phyloP scores from a whole-genome alignment of 192 early-diverging fungal genomes.

The Allomyces macrogynus region DNA sequence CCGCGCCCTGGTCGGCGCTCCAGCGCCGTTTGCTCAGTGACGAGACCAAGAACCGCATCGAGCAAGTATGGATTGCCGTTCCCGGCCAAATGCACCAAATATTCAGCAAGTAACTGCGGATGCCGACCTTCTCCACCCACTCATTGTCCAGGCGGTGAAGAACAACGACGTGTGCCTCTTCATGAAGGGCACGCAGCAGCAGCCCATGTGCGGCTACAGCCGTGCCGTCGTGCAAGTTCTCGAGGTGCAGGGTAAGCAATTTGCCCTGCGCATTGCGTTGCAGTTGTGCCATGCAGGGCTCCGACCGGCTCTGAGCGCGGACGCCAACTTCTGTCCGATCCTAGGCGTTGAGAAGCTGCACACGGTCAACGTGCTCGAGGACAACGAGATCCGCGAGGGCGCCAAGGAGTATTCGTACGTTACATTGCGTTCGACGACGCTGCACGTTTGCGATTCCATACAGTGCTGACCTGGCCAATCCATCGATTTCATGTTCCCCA shows the following conservation, averaged over 20 bases:
- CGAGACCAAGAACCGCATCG: constrained; percentile 18
- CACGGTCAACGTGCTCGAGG: constrained; percentile 66
- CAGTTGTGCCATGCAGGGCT: not conserved
- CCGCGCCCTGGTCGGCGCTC: not conserved
- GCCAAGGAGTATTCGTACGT: constrained; percentile 77
- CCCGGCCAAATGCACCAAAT: not conserved
- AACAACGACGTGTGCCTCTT: constrained; percentile 64
- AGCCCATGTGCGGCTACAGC: constrained; percentile 87
- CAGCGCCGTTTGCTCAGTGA: constrained; percentile 12
- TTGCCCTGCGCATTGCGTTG: not conserved
- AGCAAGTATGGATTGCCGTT: constrained; percentile 9
- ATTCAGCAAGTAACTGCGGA: not conserved
- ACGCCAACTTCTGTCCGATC: constrained; percentile 3
- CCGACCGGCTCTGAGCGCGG: no score
- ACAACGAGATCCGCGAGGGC: constrained; percentile 74
- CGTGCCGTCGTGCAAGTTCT: constrained; percentile 83
- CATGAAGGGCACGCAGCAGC: constrained; percentile 91
- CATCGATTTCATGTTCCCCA: constrained; percentile 9
- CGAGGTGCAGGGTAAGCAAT: constrained; percentile 36
- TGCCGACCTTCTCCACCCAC: not conserved
- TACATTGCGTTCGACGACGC: not conserved
- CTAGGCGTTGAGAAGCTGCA: constrained; percentile 55
- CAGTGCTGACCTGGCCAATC: not conserved
- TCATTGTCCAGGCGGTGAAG: constrained; percentile 26
- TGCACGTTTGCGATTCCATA: not conserved